Base-by-base conservation (phyloP, 2,329 filamentous ascomycete species). In the Arthrobotrys sphaeroides region DNA sequence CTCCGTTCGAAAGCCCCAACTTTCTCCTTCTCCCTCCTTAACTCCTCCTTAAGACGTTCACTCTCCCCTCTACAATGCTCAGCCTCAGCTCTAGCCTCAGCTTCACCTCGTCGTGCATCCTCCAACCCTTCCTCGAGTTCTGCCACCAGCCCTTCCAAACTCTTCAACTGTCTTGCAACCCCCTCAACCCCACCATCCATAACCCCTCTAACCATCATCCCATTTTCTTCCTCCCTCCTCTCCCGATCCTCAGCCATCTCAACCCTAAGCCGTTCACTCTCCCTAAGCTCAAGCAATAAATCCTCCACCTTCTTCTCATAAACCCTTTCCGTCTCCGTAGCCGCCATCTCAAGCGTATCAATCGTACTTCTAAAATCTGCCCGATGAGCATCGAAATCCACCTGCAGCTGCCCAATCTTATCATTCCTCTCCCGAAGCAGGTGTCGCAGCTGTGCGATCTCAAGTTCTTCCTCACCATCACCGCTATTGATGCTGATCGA, bases 291-390 rank as follows among this genome's bases (percentile, higher is more conserved):
- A 73, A 90, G 88, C 83, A 95, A 88, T 42, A 99, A 84, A 80
- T 93, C 92, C 80, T 94, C 91, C 76, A 98, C 92, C 83, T 92
- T 91, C 82, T 93, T 91, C 82, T 99, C 95, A 81, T 99, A 99
- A 12, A 99, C 94, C 24, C 94, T 88, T 83, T 97, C 91, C 0
- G 95, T 99, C 84, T 99, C 95, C 0, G 93, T 91, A 81, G 93
- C 96, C 1, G 95, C 96, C 84, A 98, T 88, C 82, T 99, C 95
- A 59, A 99, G 86, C 0, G 94, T 97, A 83, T 99, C 95, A 77
- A 99, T 95, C 16, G 95, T 99, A 82, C 92, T 97, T 78, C 95
- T 87, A 83, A 99, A 99, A 82, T 99, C 95, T 16, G 95, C 94
- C 72, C 95, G 88, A 81, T 99, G 94, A 7, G 91, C 89, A 81